phyloP scores from a whole-genome alignment of 2,329 filamentous ascomycete genomes.

The Dryadomyces quercus-mongolicae region DNA sequence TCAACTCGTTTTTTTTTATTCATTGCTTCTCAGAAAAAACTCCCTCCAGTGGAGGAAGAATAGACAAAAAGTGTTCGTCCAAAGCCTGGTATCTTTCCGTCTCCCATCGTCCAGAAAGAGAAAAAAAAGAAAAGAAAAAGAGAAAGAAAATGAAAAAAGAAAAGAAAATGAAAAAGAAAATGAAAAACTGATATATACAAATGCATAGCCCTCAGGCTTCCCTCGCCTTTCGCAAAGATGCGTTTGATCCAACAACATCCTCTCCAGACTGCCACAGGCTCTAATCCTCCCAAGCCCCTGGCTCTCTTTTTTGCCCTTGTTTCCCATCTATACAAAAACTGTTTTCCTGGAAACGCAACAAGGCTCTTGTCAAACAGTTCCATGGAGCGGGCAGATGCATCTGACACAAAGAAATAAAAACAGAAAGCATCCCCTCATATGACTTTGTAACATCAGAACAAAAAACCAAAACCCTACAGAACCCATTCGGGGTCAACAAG shows the following conservation, averaged over 20 bases:
- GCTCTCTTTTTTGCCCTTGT: background rate
- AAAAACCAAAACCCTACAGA: background rate
- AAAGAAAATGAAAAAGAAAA: slow-evolving; percentile 3
- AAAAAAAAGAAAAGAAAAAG: slow-evolving; percentile 2
- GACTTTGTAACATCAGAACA: background rate
- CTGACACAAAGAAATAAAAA: background rate
- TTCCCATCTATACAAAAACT: slow-evolving; percentile 3
- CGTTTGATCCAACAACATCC: slow-evolving; percentile 2
- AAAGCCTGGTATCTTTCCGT: slow-evolving; percentile 7
- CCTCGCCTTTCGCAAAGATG: slow-evolving; percentile 1
- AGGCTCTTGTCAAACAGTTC: slow-evolving; percentile 1
- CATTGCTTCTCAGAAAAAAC: background rate
- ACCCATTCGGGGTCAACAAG: background rate
- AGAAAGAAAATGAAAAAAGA: slow-evolving; percentile 2
- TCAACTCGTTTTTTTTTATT: background rate
- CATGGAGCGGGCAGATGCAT: slow-evolving; percentile 5
- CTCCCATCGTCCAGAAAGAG: slow-evolving; percentile 10
- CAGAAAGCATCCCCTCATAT: background rate
- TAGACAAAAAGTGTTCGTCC: slow-evolving; percentile 2
- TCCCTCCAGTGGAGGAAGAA: background rate
- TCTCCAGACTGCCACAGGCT: background rate
- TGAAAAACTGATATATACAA: slow-evolving; percentile 7
- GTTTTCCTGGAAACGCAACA: slow-evolving; percentile 1
- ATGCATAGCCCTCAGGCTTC: slow-evolving; percentile 6
- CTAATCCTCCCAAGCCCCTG: background rate